Base-by-base conservation (phyloP, 164 flowering plant genomes). In the Vitis rupestris region DNA sequence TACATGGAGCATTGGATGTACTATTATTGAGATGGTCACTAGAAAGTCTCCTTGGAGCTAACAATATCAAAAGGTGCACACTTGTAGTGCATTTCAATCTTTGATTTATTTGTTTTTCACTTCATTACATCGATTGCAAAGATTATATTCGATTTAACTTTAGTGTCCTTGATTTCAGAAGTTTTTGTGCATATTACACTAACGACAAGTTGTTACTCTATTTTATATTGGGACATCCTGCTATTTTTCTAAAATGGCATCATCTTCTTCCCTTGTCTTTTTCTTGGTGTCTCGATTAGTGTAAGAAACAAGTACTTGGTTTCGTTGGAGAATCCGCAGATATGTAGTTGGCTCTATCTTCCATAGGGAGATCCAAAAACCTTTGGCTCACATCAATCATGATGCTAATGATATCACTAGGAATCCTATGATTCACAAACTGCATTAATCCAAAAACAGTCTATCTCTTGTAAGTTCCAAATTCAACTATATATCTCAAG, bases 41-140 rank as follows among this genome's bases (percentile, higher is more conserved):
- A 98, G 99, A 79, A 96, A 92, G 73, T 95, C 98, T 78, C 99
- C 98, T 61, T 96, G 98, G 98, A 93, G 99, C 81, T 87, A 93
- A 71, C 94, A 93, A 72, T 92, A 87, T 79, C 94, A 91, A 75
- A 97, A 92, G 95, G 99, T 90, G 72, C 23, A 47, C 19, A 51
- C 9, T 61, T 17, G 54, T n/a, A 67, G 15, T 9, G n/a, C 50
- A 44, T 61, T 31, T 62, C 63, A 15, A 2, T 51, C 31, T 13
- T 60, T 15, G 5, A 11, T 11, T 30, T 15, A 14, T 16, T 10
- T 31, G 23, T 6, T 57, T 47, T 11, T 51, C 64, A 31, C 7
- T 52, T 1, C 29, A 49, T 44, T 65, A 29, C 59, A 11, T 56
- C 56, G 30, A 37, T 55, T 12, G 5, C 2, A 6, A 30, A 30